Conservation (phyloP, 176 grass and related monocot genomes). For the Puccinellia tenuiflora region DNA sequence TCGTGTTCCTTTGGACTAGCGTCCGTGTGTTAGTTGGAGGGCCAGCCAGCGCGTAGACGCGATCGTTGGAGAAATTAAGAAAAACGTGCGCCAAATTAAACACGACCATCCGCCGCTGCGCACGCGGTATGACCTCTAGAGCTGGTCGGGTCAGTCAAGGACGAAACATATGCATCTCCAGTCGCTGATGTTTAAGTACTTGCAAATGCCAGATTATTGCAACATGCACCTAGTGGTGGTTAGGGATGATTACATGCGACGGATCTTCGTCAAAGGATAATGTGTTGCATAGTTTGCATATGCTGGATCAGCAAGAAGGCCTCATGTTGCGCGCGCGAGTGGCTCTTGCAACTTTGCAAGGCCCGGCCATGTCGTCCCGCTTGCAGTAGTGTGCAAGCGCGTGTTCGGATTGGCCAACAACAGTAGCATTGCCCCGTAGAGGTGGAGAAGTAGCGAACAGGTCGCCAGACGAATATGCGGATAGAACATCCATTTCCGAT, state of each 20-base stretch:
- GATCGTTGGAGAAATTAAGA: not conserved
- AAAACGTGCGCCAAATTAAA: not conserved
- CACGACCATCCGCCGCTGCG: not conserved
- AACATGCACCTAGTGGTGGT: not conserved
- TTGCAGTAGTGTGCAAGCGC: not conserved
- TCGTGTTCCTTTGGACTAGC: conserved; percentile 6
- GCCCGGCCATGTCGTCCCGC: not conserved
- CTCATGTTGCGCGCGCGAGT: not conserved
- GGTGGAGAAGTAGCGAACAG: not conserved
- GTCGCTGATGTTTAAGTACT: not conserved
- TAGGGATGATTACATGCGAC: not conserved
- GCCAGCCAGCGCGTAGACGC: not conserved
- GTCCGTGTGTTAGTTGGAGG: not conserved
- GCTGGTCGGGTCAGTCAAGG: not conserved
- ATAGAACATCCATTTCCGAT: conserved; percentile 9
- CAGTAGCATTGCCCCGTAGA: too few species aligned
- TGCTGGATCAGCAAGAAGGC: not conserved
- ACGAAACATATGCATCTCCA: not conserved
- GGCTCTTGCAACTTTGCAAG: not conserved
- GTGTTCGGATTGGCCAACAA: not conserved
- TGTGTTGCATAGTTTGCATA: not conserved
- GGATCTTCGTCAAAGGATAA: not conserved
- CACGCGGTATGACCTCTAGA: not conserved
- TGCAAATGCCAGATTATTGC: not conserved
- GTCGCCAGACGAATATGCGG: not conserved